Evolutionary conservation across 1,284 basidiomycete species (phyloP), one percentile per base, ranked within the genome.

Genomic region (Melampsora abietis-canadensis): DNA sequence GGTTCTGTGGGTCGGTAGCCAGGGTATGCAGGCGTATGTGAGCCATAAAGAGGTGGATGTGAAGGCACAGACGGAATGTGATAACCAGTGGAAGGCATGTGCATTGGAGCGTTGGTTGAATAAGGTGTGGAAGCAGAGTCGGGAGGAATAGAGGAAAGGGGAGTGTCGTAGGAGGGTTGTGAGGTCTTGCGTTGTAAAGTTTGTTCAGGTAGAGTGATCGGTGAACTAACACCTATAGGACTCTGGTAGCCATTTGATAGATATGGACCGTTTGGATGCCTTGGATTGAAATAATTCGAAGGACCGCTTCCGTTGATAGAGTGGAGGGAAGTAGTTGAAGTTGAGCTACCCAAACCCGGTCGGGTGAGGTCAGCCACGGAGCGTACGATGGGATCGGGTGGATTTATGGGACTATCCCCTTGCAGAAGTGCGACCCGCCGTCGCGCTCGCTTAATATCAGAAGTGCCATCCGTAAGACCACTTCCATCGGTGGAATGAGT

Each of bases 31-130:
- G 68, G 61, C 27, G 27, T 59, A 30, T 63, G 68, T 63, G 46
- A 46, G 27, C 66, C 90, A 86, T 77, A 90, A 87, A 0, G 90
- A 86, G 3, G 90, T 83, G 0, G 85, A 82, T 3, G 89, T 90
- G 78, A 91, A 87, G 44, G 81, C 79, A 12, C 91, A 91, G 14
- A 90, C 91, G 80, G 88, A 88, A 0, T 91, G 90, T 21, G 89
- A 90, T 1, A 90, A 86, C 0, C 89, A 83, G 70, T 86, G 84
- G 51, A 80, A 51, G 47, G 69, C 78, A 61, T 77, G 77, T 19
- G 77, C 61, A 60, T 31, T 76, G 70, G 34, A 61, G 40, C 72
- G 76, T 72, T 79, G 81, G 15, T 77, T 77, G 30, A 30, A 73
- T 51, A 63, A 72, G 67, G 54, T 44, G 62, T 31, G 62, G 60